Conservation (phyloP, 1,139 yeast species). For the Nadsonia starkeyi-henricii region DNA sequence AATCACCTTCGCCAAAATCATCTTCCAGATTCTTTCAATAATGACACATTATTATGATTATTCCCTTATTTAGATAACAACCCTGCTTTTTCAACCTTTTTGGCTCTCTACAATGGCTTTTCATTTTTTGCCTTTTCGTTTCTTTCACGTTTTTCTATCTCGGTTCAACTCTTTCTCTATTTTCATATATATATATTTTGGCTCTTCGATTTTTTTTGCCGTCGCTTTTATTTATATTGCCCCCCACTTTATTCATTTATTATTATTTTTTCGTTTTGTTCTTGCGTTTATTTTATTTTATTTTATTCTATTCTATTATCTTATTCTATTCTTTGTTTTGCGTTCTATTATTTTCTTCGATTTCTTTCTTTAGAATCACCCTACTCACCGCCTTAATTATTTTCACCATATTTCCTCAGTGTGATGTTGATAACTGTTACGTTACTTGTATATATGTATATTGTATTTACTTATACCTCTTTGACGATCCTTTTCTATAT, state of each 20-base stretch:
- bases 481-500: too few species aligned
- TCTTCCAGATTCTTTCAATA: too few species aligned
- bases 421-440: background rate
- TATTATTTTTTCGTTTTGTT: too few species aligned
- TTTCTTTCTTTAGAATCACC: too few species aligned
- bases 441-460: background rate
- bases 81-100: background rate
- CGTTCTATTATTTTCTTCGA: too few species aligned
- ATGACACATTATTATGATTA: too few species aligned
- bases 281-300: background rate
- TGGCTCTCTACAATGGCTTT: background rate
- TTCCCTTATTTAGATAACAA: too few species aligned
- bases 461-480: background rate
- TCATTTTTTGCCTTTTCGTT: background rate
- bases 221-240: too few species aligned
- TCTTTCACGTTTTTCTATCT: background rate
- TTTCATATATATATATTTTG: slow-evolving; percentile 5
- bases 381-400: too few species aligned
- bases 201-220: background rate
- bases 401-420: background rate
- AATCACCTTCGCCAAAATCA: too few species aligned
- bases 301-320: background rate
- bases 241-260: too few species aligned
- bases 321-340: background rate
- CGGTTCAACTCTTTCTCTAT: background rate